These are phyloP conservation scores for Eutrema yunnanense DNA, from an alignment of 345 rosid species.

Conservation along the genomic window DNA sequence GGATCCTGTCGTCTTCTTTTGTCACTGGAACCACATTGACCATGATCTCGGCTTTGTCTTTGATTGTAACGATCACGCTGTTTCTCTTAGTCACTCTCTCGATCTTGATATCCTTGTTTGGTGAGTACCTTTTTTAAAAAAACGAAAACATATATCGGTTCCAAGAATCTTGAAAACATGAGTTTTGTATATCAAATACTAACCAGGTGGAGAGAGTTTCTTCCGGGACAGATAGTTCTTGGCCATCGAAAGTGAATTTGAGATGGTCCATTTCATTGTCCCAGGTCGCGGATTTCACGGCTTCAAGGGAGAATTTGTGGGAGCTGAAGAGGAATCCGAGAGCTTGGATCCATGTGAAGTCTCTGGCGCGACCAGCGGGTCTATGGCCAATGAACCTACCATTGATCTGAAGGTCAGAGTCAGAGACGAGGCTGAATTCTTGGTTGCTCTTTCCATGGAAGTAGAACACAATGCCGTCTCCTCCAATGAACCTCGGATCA, in stretches of 20 bases:
- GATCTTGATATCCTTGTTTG: constrained; percentile 42
- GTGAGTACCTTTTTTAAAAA: constrained; percentile 19
- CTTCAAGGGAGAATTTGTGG: constrained; percentile 55
- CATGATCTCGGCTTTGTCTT: constrained; percentile 43
- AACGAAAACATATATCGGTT: neutral
- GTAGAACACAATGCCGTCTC: constrained; percentile 54
- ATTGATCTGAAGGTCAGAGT: constrained; percentile 45
- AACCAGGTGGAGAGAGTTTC: constrained; percentile 48
- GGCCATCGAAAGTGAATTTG: constrained; percentile 46
- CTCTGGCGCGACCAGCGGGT: constrained; percentile 39
- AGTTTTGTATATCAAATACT: constrained; percentile 10
- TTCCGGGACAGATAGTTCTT: constrained; percentile 41
- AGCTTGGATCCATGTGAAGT: constrained; percentile 59
- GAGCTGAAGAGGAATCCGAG: constrained; percentile 42
- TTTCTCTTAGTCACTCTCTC: constrained; percentile 53
- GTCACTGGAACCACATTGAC: constrained; percentile 67
- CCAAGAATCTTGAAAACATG: neutral
- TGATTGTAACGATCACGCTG: constrained; percentile 40
- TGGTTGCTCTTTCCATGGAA: constrained; percentile 53
- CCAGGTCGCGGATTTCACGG: constrained; percentile 47
- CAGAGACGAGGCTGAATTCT: constrained; percentile 50
- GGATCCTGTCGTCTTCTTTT: constrained; percentile 59
- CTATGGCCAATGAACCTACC: constrained; percentile 51
- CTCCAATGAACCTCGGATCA: constrained; percentile 54
- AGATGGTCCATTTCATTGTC: constrained; percentile 47